Evolutionary conservation across 169 alveolate species (phyloP).

Genomic region (Plasmodium chabaudi): DNA sequence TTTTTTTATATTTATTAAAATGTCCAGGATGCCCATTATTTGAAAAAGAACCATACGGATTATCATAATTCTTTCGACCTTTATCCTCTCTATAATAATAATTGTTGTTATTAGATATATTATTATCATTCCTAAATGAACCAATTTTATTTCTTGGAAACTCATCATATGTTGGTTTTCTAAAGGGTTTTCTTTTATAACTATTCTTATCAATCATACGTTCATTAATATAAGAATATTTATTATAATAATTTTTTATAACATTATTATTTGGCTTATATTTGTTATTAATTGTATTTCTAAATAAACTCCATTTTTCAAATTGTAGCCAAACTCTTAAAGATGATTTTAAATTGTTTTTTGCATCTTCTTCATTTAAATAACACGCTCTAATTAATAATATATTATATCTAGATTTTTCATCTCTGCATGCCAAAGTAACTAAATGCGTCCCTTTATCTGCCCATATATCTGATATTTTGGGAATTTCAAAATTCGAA

Average conservation of each 20-base stretch:
- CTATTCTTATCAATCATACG: conserved; percentile 36
- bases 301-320: conserved; percentile 70
- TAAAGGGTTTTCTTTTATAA: conserved; percentile 18
- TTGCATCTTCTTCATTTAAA: conserved; percentile 68
- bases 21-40: conserved; percentile 29
- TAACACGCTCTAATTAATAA: conserved; percentile 68
- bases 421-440: conserved; percentile 67
- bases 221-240: conserved; percentile 48
- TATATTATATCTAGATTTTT: conserved; percentile 51
- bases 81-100: conserved; percentile 27
- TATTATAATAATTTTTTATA: conserved; percentile 38
- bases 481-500: conserved; percentile 58
- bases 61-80: conserved; percentile 28
- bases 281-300: conserved; percentile 9
- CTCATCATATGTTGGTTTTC: conserved; percentile 51
- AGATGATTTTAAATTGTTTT: conserved; percentile 35
- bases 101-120: conserved; percentile 13
- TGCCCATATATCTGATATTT: conserved; percentile 71
- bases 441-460: conserved; percentile 72
- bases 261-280: conserved; percentile 27
- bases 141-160: conserved; percentile 13
- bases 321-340: conserved; percentile 68
- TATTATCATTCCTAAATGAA: conserved; percentile 30
- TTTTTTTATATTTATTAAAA: conserved; percentile 50
- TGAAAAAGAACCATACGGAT: conserved; percentile 1